phyloP scores from a whole-genome alignment of 805 yeast species.

The Zygosaccharomyces lentus region DNA sequence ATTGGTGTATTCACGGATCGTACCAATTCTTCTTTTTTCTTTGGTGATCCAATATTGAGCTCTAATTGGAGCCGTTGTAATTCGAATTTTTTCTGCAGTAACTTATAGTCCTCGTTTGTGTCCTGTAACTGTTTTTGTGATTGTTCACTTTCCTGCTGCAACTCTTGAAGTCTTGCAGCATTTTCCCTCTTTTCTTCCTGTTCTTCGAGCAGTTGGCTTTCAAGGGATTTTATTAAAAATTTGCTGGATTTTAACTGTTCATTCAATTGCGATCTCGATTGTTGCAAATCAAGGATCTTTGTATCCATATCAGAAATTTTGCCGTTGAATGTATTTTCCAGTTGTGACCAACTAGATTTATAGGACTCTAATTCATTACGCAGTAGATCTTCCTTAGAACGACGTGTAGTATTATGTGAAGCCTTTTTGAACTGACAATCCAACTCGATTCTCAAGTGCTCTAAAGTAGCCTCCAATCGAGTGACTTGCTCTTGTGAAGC shows the following conservation, averaged over 20 bases:
- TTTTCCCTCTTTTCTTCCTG: conserved; percentile 7
- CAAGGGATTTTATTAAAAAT: conserved; percentile 7
- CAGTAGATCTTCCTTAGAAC: conserved; percentile 24
- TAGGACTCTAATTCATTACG: conserved; percentile 72
- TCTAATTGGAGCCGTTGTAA: conserved; percentile 26
- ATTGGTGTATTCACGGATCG: neutral
- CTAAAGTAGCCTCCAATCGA: conserved; percentile 65
- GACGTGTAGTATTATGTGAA: conserved; percentile 1
- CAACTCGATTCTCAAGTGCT: conserved; percentile 56
- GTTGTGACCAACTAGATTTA: conserved; percentile 75
- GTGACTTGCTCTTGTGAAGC: conserved; percentile 45
- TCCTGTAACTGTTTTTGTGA: conserved; percentile 19
- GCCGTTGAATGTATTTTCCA: conserved; percentile 60
- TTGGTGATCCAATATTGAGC: conserved; percentile 3
- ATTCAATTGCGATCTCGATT: conserved; percentile 24
- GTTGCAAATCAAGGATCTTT: conserved; percentile 40
- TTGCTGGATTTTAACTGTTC: conserved; percentile 10
- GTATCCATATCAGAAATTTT: conserved; percentile 44
- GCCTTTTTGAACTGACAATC: conserved; percentile 39
- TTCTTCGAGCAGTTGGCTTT: conserved; percentile 19
- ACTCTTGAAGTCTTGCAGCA: conserved; percentile 34
- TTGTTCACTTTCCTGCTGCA: conserved; percentile 28
- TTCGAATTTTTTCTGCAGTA: conserved; percentile 26
- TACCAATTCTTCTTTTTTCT: neutral
- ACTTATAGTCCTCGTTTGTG: conserved; percentile 27